Evolutionary conservation across 106 monocot genomes (phyloP), one percentile per base, ranked within the genome.

Genomic region (Platanthera zijinensis): DNA sequence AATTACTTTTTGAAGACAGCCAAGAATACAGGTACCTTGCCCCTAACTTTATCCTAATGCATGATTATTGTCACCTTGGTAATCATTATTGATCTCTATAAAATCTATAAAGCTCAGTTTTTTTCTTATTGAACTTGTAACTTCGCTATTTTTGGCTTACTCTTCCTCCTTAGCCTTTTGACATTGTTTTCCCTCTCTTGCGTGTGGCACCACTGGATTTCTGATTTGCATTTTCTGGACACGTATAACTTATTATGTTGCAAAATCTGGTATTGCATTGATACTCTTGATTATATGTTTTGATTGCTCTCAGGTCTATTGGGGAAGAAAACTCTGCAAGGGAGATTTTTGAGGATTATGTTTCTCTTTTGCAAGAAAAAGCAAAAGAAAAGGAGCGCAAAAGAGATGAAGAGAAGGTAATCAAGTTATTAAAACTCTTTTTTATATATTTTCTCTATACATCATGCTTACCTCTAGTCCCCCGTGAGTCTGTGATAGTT

Each of bases 351-450:
- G 92, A 99, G 57, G 94, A 90, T 13, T 90, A 93, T 75, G 74
- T 94, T 72, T 69, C 73, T 6, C 86, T 90, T 81, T 83, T 99
- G 83, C 93, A 88, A 84, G 99, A 99, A 69, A 99, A 88, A 83
- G 76, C 81, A 50, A 94, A 87, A 83, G 97, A 99, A 79, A 99
- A 90, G 77, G 97, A 94, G 47, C 91, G 91, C 10, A 85, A 83
- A 79, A 99, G 86, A 80, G 91, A 99, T 69, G 97, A 99, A 80
- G 94, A 94, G 69, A 99, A 99, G 88, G 97, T 93, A 87, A 61
- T 50, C 3, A 48, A 70, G 32, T 53, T 53, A 10, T 53, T 13
- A 53, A 53, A 53, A 53, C 52, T 53, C 13, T 61, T 7, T 61
- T 61, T 61, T 8, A 61, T n/a, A 61, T 61, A 19, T 61, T 19